Percentiles rank a stretch among this genome's conserved stretches.
Evolutionary conservation across 164 flowering plant species (phyloP).

Genomic region (Aristolochia californica): DNA sequence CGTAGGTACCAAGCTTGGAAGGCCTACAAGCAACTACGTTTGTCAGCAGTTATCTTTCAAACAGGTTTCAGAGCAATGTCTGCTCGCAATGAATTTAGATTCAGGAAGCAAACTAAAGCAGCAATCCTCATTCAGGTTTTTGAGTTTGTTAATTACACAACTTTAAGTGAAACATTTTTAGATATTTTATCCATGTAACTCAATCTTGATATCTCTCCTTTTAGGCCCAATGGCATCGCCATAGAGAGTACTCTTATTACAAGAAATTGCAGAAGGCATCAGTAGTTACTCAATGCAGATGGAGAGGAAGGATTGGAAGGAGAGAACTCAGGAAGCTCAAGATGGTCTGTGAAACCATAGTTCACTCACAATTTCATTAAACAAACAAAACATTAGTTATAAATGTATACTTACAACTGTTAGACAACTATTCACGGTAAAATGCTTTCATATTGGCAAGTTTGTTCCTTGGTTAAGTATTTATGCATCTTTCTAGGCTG

Average conservation of each 20-base stretch:
- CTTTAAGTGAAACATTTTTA: not conserved
- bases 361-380: not conserved
- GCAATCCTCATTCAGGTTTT: constrained; percentile 62
- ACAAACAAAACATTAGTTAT: too few relatives aligned
- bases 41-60: constrained; percentile 51
- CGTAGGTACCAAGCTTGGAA: constrained; percentile 41
- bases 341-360: constrained; percentile 29
- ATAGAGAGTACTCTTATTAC: constrained; percentile 38
- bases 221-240: constrained; percentile 70
- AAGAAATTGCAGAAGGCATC: constrained; percentile 51
- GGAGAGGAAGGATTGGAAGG: constrained; percentile 51
- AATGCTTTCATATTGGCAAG: not conserved
- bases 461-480: not conserved
- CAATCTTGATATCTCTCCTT: not conserved
- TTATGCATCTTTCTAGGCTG: constrained; percentile 36
- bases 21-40: constrained; percentile 22
- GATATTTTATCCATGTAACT: not conserved
- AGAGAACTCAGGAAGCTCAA: constrained; percentile 45
- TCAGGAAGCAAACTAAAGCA: constrained; percentile 45
- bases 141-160: not conserved
- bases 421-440: not conserved
- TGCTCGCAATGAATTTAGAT: constrained; percentile 47
- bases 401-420: too few relatives aligned
- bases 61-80: constrained; percentile 57
- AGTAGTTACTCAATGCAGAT: constrained; percentile 46